Evolutionary conservation across 805 yeast genomes (phyloP).

Genomic region (Huiozyma naganishii): DNA sequence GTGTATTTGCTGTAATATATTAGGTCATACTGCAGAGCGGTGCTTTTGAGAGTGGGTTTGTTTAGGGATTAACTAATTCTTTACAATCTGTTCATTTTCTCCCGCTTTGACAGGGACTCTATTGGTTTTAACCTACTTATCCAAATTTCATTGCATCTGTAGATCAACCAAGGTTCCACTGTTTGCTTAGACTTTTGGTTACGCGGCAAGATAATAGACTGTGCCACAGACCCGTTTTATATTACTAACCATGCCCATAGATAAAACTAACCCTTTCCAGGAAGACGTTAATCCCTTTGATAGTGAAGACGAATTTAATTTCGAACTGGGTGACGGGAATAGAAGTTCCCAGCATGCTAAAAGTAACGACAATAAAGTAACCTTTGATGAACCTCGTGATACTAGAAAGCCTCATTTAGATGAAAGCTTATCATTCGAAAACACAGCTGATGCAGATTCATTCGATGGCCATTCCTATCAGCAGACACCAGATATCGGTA

Average conservation of each 20-base stretch:
- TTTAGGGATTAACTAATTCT: no score
- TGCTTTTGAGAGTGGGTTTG: no score
- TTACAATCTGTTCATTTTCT: no score
- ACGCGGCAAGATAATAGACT: no score
- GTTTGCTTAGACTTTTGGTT: no score
- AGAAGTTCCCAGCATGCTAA: background rate
- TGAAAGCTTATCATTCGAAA: slow-evolving; percentile 4
- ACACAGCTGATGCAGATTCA: slow-evolving; percentile 8
- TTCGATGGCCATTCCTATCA: slow-evolving; percentile 18
- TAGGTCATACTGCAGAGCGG: no score
- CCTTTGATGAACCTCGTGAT: background rate
- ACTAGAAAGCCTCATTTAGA: background rate
- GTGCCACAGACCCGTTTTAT: no score
- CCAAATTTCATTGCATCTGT: no score
- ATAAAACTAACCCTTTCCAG: slow-evolving; percentile 2
- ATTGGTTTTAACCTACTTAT: no score
- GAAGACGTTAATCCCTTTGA: slow-evolving; percentile 14
- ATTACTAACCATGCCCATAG: slow-evolving; percentile 1
- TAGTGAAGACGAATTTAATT: slow-evolving; percentile 21
- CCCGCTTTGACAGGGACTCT: no score
- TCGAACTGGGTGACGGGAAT: slow-evolving; percentile 10
- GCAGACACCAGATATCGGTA: slow-evolving; percentile 20
- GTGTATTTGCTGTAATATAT: no score
- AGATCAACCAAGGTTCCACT: no score
- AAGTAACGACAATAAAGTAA: background rate